These are phyloP conservation scores for Cryptococcus hybrid DNA, from an alignment of 1,284 basidiomycete genomes.

Conservation along the genomic window DNA sequence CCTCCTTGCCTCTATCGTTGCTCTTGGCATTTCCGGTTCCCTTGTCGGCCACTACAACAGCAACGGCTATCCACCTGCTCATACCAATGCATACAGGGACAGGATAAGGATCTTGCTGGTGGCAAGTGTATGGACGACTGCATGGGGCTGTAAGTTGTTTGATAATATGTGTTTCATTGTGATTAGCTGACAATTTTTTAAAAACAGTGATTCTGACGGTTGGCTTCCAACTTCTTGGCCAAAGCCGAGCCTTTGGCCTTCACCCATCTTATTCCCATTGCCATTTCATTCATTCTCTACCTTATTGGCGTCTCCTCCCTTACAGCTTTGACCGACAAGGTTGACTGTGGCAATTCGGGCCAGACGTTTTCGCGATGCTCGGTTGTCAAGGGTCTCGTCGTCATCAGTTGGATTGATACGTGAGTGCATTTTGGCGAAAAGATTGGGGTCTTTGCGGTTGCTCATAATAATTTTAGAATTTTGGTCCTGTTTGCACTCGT, in stretches of 20 bases:
- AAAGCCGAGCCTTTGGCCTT: slow-evolving; percentile 46
- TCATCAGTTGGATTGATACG: slow-evolving; percentile 50
- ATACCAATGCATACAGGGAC: slow-evolving; percentile 42
- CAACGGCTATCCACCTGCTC: slow-evolving; percentile 38
- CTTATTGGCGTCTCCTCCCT: slow-evolving; percentile 47
- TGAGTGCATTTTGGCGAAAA: slow-evolving; percentile 15
- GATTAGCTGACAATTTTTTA: too few relatives aligned
- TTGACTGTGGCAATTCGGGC: slow-evolving; percentile 36
- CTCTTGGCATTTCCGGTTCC: slow-evolving; percentile 41
- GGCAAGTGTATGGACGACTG: slow-evolving; percentile 43
- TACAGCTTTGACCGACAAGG: slow-evolving; percentile 44
- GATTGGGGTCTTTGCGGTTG: background rate
- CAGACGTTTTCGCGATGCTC: slow-evolving; percentile 42
- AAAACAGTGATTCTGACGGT: slow-evolving; percentile 40
- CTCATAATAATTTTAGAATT: slow-evolving; percentile 12
- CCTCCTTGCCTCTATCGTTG: slow-evolving; percentile 39
- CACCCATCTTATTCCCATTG: slow-evolving; percentile 42
- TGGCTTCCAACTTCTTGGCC: slow-evolving; percentile 44
- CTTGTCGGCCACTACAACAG: slow-evolving; percentile 40
- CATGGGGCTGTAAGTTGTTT: slow-evolving; percentile 37
- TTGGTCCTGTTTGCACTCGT: slow-evolving; percentile 35
- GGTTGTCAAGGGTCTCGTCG: slow-evolving; percentile 47
- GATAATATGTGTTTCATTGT: too few relatives aligned
- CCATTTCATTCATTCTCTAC: slow-evolving; percentile 48
- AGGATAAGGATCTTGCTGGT: slow-evolving; percentile 49